Conservation (phyloP, 805 yeast genomes). For the Aciculoconidium aculeatum region DNA sequence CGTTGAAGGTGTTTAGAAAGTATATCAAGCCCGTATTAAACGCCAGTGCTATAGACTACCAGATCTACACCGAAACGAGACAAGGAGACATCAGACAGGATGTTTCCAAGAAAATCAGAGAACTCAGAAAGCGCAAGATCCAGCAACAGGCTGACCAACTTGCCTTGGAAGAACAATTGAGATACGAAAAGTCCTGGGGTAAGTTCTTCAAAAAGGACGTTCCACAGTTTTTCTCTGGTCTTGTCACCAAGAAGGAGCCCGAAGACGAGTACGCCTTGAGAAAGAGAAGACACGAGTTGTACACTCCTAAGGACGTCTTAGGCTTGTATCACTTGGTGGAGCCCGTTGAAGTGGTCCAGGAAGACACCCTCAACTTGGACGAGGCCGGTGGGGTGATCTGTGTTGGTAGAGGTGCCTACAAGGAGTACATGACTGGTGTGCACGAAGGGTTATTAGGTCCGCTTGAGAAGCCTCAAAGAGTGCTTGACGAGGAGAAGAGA, state of each 20-base stretch:
- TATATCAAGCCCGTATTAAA: constrained; percentile 82
- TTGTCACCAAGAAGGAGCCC: no score
- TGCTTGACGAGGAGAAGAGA: constrained; percentile 14
- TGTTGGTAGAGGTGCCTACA: constrained; percentile 92
- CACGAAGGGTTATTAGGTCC: constrained; percentile 97
- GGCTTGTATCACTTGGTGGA: constrained; percentile 47
- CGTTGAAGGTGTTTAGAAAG: constrained; percentile 66
- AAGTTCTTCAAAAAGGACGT: constrained; percentile 17
- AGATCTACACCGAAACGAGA: constrained; percentile 65
- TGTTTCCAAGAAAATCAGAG: constrained; percentile 80
- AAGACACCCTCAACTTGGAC: constrained; percentile 36
- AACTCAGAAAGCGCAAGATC: constrained; percentile 44
- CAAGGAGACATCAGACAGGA: constrained; percentile 83
- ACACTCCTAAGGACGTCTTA: constrained; percentile 41
- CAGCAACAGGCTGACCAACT: constrained; percentile 8
- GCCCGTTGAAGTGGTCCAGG: constrained; percentile 38
- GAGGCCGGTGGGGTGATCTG: constrained; percentile 83
- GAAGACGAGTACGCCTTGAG: constrained; percentile 22
- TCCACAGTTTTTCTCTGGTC: constrained; percentile 12
- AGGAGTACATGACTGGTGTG: constrained; percentile 83
- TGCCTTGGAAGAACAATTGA: constrained; percentile 3
- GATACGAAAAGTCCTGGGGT: constrained; percentile 22
- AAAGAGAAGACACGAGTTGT: constrained; percentile 29
- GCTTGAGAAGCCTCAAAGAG: constrained; percentile 43
- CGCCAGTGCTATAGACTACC: constrained; percentile 80